A percentile compares a stretch with the other conserved stretches of the same genome.
Evolutionary conservation across 2,329 filamentous ascomycete species (phyloP).

Genomic region (Pseudogymnoascus sp.): DNA sequence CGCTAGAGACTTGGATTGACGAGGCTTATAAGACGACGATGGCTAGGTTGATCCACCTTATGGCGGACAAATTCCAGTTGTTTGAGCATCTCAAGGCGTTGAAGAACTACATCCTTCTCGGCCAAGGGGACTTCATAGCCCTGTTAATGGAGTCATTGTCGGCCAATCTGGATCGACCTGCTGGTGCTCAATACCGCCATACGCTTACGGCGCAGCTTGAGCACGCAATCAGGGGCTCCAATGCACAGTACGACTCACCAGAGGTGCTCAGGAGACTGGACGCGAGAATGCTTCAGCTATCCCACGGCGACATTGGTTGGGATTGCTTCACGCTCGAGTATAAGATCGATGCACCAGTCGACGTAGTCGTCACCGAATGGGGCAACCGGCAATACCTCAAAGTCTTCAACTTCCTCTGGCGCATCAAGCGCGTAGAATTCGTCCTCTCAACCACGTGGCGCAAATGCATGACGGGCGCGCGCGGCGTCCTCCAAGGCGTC

Average conservation of each 20-base stretch:
- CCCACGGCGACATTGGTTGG: conserved; percentile 96
- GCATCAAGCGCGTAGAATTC: conserved; percentile 96
- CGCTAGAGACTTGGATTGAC: conserved; percentile 85
- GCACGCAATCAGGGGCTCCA: conserved; percentile 92
- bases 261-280: conserved; percentile 89
- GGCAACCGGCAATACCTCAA: conserved; percentile 95
- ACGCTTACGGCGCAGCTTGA: conserved; percentile 96
- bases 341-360: conserved; percentile 92
- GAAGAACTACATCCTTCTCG: conserved; percentile 89
- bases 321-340: conserved; percentile 99
- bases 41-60: conserved; percentile 85
- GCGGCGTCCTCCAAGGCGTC: conserved; percentile 79
- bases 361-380: conserved; percentile 95
- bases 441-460: conserved; percentile 86
- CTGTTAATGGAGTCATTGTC: conserved; percentile 94
- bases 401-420: conserved; percentile 98
- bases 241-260: conserved; percentile 88
- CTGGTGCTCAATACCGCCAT: conserved; percentile 94
- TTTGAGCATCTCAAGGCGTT: conserved; percentile 87
- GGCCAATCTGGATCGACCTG: conserved; percentile 84
- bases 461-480: conserved; percentile 87
- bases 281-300: conserved; percentile 95
- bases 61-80: conserved; percentile 90
- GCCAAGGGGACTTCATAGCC: conserved; percentile 95
- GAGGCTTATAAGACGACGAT: conserved; percentile 98